These are phyloP conservation scores for Boletus edulis DNA, from an alignment of 768 basidiomycete genomes.

Conservation along the genomic window DNA sequence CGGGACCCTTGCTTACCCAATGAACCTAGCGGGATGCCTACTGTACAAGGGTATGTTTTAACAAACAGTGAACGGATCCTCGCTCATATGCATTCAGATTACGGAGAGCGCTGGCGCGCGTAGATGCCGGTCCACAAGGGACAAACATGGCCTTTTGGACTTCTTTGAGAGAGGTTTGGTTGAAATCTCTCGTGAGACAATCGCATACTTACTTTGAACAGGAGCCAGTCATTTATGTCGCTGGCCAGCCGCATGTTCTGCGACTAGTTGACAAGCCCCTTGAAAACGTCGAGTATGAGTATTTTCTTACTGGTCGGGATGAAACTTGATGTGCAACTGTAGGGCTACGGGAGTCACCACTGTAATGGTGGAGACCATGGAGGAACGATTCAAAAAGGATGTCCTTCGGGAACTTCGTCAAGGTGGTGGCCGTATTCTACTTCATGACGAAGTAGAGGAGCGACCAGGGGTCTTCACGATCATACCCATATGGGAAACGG, in stretches of 20 bases:
- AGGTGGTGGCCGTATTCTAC: slow-evolving; percentile 71
- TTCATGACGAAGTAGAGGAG: slow-evolving; percentile 96
- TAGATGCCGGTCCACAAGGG: slow-evolving; percentile 81
- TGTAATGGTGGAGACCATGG: slow-evolving; percentile 88
- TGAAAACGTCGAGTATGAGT: slow-evolving; percentile 87
- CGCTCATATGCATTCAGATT: slow-evolving; percentile 44
- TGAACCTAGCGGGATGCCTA: slow-evolving; percentile 85
- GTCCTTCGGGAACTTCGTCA: slow-evolving; percentile 76
- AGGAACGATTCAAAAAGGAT: slow-evolving; percentile 82
- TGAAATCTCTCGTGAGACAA: neutral
- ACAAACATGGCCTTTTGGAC: slow-evolving; percentile 85
- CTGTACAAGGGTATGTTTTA: slow-evolving; percentile 60
- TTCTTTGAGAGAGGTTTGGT: slow-evolving; percentile 79
- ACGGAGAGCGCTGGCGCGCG: slow-evolving; percentile 70
- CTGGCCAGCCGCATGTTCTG: slow-evolving; percentile 86
- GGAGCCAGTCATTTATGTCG: slow-evolving; percentile 93
- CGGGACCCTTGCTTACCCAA: slow-evolving; percentile 20
- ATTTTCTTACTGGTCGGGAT: neutral
- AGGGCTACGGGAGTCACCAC: slow-evolving; percentile 95
- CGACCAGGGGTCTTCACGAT: slow-evolving; percentile 86
- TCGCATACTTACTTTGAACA: slow-evolving; percentile 26
- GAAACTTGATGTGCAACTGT: neutral
- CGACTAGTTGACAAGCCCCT: slow-evolving; percentile 84
- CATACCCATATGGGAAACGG: slow-evolving; percentile 92
- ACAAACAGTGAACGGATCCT: neutral